Evolutionary conservation across 805 yeast species (phyloP), one percentile per base, ranked within the genome.

Genomic region (Pichia cabralensis): DNA sequence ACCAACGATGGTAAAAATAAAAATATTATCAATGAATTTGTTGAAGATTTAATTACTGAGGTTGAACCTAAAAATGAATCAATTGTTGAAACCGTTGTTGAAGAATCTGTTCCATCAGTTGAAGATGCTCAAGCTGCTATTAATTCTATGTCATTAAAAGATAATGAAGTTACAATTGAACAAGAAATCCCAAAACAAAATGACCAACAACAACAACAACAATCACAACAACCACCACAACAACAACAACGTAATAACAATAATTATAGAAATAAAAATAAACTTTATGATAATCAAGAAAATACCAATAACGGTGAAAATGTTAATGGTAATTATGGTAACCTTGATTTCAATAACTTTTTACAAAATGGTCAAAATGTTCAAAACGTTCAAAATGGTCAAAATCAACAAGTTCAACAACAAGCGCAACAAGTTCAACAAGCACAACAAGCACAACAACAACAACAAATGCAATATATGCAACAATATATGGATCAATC

Each of bases 51-150:
- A n/a, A n/a, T n/a, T 23, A 17, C 24, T 12, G 42, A 31, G 28
- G 27, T 8, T 5, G 35, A 29, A 30, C n/a, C 41, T 34, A 19
- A 21, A 35, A 17, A 26, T 13, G 10, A 30, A 24, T 13, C 21
- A 26, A 23, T 32, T 27, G 28, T 40, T 21, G 39, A 54, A 15
- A 49, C 57, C 30, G 59, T 60, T 56, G 67, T 71, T 46, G 64
- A 62, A 38, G 49, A 56, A 19, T 43, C 42, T 14, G 40, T 39
- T 11, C 43, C 32, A 15, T 26, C 26, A 36, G 46, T 20, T 30
- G 34, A 25, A 26, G 26, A 45, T 31, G 37, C 44, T 22, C 38
- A 41, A 23, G 25, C 34, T 19, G 30, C 40, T 28, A 36, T 42
- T 14, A 24, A 42, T 17, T 8, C 7, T n/a, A 13, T 16, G 34